Evolutionary conservation across 2,329 filamentous ascomycete species (phyloP), one percentile per base, ranked within the genome.

Genomic region (Tolypocladium ophioglossoides): DNA sequence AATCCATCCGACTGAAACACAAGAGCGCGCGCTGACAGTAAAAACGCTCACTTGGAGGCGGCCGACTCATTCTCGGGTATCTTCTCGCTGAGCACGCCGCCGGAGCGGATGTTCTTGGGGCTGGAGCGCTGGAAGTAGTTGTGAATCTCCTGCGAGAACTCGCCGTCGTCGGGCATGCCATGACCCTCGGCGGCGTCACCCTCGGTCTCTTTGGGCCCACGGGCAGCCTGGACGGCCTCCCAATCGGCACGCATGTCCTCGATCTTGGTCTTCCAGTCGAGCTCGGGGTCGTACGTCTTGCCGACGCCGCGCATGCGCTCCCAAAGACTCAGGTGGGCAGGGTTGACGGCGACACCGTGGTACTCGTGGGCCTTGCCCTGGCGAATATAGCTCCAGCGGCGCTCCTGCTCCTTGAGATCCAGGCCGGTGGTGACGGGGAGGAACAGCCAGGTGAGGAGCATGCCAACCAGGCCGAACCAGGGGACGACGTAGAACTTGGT

Each of bases 401-500:
- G 88, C 74, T 97, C 92, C 74, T 96, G 91, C 72, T 97, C 92
- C 78, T 96, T 95, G 58, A 97, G 84, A 68, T 97, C 92, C 40
- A 97, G 86, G 54, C 92, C 92, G 11, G 91, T 96, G 63, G 92
- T 97, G 69, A 97, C 92, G n/a, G 92, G 92, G 35, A 97, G 84
- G 79, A 90, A 97, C 63, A 95, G 61, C 61, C 75, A 84, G 46
- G 91, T 96, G 56, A 96, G 71, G 32, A 96, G 62, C 74, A 94
- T 89, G 62, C 92, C 92, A 18, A 78, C 85, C 18, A 96, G 85
- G 66, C 92, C 92, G 69, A 95, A 96, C 92, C 92, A 96, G 22
- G 92, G 91, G 1, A 96, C 90, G 46, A 96, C 84, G 70, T 91
- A 85, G 76, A 96, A 96, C 70, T 92, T 94, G 57, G 80, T 86